Base-by-base conservation (phyloP, 352 stramenopile genomes). In the Phytophthora colocasiae region DNA sequence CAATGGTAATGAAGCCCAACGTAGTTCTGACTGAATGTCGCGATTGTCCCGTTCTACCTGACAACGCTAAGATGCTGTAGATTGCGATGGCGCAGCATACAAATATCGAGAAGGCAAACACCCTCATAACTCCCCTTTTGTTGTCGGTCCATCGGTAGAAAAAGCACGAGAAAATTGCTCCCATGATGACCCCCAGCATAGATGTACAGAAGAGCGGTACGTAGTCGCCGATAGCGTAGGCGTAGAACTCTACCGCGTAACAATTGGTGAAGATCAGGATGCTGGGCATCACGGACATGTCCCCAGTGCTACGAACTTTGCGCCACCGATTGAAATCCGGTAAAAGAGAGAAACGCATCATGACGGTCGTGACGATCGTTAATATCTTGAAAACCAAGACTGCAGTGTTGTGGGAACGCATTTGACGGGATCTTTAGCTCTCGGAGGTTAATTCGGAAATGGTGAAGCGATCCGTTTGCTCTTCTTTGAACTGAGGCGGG, bases 61-160 rank as follows among this genome's bases (percentile, higher is more conserved):
- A 47, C 24, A 72, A 67, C n/a, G 66, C 75, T 9, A 87, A 53
- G 12, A 78, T 62, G 4, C 75, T 66, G 56, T 88, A 90, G 10
- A 76, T 41, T 2, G 79, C 79, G 11, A 77, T 54, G 32, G 77
- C 47, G 3, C 60, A 44, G 48, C 77, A 80, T 17, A 72, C 67
- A 5, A 72, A n/a, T 4, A 83, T 40, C 19, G 58, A 64, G 0
- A 51, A 14, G 3, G 48, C 22, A 14, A 57, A 66, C 12, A 58
- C 54, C 31, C 74, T 74, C 41, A 81, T 26, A 4, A 77, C 66
- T 31, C 50, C 31, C 5, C 36, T 41, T 36, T 73, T 75, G 22
- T 72, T 52, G 17, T 38, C 66, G 12, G 75, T 74, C 53, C 76
- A 81, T 10, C 43, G 63, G 44, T 74, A 78, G 56, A 78, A 86